Conservation (phyloP, 768 basidiomycete genomes). For the Dioszegia crocea region DNA sequence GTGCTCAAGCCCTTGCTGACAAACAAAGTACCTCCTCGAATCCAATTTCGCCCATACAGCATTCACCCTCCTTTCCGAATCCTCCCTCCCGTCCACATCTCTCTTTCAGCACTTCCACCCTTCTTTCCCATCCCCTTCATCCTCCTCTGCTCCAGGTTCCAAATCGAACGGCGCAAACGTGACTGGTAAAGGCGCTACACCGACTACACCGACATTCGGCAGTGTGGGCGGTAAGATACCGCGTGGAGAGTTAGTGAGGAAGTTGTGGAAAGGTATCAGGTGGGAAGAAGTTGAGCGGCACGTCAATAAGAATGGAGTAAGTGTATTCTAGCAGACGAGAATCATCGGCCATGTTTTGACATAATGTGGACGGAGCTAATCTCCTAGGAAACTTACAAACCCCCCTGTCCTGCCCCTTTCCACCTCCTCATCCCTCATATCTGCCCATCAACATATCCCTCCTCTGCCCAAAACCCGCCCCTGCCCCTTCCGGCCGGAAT, state of each 20-base stretch:
- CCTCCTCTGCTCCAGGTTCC: neutral
- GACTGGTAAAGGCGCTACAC: conserved; percentile 9
- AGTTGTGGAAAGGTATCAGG: conserved; percentile 43
- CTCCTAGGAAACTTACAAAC: conserved; percentile 27
- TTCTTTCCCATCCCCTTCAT: conserved; percentile 20
- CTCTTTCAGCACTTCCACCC: conserved; percentile 45
- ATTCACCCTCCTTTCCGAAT: conserved; percentile 42
- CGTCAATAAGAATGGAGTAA: conserved; percentile 31
- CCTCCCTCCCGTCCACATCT: conserved; percentile 35
- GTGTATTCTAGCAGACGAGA: conserved; percentile 8
- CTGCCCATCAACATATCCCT: conserved; percentile 32
- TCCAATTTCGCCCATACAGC: conserved; percentile 47
- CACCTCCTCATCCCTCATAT: conserved; percentile 40
- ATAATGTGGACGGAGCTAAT: no score
- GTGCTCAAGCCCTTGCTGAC: neutral
- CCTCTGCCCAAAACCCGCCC: conserved; percentile 27
- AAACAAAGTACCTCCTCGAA: conserved; percentile 43
- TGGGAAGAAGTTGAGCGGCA: conserved; percentile 46
- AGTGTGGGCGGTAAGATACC: conserved; percentile 27
- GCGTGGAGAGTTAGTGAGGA: conserved; percentile 42
- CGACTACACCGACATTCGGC: conserved; percentile 26
- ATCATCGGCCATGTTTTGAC: no score
- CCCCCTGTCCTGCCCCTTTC: conserved; percentile 40
- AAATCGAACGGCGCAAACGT: conserved; percentile 14
- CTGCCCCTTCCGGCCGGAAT: conserved; percentile 19